phyloP scores from a whole-genome alignment of 2,329 filamentous ascomycete genomes.

The Cadophora sp. region DNA sequence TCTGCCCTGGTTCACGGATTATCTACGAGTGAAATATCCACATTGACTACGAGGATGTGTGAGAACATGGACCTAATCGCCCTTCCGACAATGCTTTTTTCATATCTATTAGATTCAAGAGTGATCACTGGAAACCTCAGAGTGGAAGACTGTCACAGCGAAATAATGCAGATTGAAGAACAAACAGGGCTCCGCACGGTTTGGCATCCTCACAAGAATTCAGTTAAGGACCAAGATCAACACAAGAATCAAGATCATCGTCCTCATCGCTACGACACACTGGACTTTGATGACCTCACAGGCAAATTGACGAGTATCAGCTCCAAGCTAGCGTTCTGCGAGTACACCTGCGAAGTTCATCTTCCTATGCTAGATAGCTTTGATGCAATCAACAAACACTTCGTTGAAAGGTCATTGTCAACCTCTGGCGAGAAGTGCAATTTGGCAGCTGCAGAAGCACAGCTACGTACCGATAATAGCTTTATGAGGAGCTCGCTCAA shows the following conservation, averaged over 20 bases:
- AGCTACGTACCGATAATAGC: background rate
- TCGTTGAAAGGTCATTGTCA: background rate
- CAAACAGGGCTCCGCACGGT: background rate
- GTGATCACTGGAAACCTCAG: background rate
- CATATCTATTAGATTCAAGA: background rate
- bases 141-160: background rate
- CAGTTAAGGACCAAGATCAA: background rate
- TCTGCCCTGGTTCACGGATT: background rate
- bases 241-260: background rate
- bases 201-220: background rate
- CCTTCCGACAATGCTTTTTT: background rate
- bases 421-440: background rate
- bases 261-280: background rate
- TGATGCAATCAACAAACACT: background rate
- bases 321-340: background rate
- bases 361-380: background rate
- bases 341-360: background rate
- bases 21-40: background rate
- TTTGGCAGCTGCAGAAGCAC: background rate
- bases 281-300: background rate
- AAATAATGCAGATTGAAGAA: background rate
- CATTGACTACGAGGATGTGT: background rate
- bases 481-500: background rate
- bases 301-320: background rate
- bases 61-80: background rate